A percentile compares a stretch with the other conserved stretches of the same genome.
phyloP scores from a whole-genome alignment of 1,284 basidiomycete species.

The Blastosporella zonata region DNA sequence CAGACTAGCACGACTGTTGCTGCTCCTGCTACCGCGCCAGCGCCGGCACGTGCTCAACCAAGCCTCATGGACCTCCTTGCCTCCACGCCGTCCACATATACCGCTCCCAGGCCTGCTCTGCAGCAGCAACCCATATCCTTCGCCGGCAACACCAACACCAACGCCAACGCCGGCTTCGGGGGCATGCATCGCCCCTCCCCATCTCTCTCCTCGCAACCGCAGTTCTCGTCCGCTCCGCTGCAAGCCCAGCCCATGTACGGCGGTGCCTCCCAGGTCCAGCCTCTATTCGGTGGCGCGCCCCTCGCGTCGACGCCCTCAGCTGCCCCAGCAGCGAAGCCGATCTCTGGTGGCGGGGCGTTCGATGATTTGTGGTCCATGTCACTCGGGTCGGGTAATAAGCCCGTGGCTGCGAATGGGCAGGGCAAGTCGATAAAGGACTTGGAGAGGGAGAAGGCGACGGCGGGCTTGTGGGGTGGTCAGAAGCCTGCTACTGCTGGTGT shows the following conservation, averaged over 20 bases:
- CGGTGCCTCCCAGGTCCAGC: conserved; percentile 27
- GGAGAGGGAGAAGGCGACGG: conserved; percentile 80
- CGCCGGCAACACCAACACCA: conserved; percentile 16
- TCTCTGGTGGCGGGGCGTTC: conserved; percentile 45
- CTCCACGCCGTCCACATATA: conserved; percentile 27
- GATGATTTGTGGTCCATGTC: conserved; percentile 92
- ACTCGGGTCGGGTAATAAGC: conserved; percentile 48
- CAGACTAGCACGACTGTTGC: conserved; percentile 27
- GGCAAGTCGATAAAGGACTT: conserved; percentile 85
- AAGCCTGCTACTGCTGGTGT: conserved; percentile 28
- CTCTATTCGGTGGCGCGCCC: conserved; percentile 29
- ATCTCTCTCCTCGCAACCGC: conserved; percentile 30
- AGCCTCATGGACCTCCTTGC: conserved; percentile 55
- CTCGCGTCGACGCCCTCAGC: conserved; percentile 24
- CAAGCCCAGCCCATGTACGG: conserved; percentile 29
- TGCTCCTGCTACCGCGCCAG: conserved; percentile 20
- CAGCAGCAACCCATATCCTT: conserved; percentile 26
- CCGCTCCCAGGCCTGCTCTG: conserved; percentile 16
- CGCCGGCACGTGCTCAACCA: conserved; percentile 35
- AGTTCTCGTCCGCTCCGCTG: conserved; percentile 26
- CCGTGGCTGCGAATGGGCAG: conserved; percentile 30
- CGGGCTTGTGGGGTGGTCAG: conserved; percentile 71
- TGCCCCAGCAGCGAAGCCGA: conserved; percentile 14
- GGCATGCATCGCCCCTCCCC: conserved; percentile 30
- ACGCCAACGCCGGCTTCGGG: conserved; percentile 12